Conservation (phyloP, 176 grass and related monocot species). For the Oryza longistaminata region DNA sequence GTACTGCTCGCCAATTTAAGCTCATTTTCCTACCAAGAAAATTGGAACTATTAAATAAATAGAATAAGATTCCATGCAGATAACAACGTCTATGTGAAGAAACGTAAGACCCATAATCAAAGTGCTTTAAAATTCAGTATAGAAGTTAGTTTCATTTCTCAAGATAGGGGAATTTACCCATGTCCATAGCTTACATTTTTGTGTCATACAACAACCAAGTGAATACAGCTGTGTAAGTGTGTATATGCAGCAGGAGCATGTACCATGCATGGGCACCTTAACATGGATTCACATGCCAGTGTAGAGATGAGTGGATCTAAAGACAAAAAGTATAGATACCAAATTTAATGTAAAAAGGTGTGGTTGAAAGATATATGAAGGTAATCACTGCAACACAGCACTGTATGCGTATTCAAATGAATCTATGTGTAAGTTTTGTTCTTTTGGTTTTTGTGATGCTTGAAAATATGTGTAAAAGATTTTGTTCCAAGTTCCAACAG, state of each 20-base stretch:
- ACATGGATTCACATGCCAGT: not conserved
- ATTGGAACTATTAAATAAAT: constrained; percentile 28
- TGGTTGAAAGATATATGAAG: not conserved
- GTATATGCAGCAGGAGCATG: constrained; percentile 17
- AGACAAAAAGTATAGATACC: not conserved
- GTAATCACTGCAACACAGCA: constrained; percentile 13
- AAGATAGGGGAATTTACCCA: not conserved
- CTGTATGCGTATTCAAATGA: not conserved
- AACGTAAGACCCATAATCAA: not conserved
- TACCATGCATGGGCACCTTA: constrained; percentile 14
- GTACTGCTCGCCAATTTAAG: constrained; percentile 77
- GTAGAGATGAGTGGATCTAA: constrained; percentile 21
- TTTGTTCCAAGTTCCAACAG: not conserved
- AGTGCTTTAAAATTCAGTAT: not conserved
- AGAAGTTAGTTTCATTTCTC: constrained; percentile 5
- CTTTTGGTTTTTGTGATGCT: not conserved
- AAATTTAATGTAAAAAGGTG: not conserved
- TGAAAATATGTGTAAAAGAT: not conserved
- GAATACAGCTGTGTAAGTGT: not conserved
- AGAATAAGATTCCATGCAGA: constrained; percentile 23
- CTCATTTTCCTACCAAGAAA: constrained; percentile 68
- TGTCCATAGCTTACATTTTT: not conserved
- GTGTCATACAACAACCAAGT: not conserved
- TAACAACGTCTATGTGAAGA: not conserved
- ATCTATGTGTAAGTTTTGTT: not conserved